Percentiles rank a stretch among this genome's conserved stretches.
Conservation (phyloP, 2,329 filamentous ascomycete genomes). For the Purpureocillium takamizusanense region DNA sequence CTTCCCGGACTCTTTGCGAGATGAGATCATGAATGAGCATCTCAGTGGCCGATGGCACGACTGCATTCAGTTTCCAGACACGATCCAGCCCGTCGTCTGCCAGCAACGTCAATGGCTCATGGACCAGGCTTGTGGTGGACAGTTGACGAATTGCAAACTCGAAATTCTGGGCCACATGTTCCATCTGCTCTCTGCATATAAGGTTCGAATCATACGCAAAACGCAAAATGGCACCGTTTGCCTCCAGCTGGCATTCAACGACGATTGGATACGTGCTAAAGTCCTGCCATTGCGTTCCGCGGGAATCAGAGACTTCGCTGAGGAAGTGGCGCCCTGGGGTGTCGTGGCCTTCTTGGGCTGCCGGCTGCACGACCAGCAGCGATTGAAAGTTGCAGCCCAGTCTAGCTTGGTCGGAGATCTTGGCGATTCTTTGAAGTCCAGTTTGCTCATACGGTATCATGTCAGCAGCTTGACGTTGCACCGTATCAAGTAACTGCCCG, state of each 20-base stretch:
- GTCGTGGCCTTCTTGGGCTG: neutral
- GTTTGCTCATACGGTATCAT: conserved; percentile 18
- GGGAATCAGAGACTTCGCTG: conserved; percentile 1
- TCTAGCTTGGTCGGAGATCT: conserved; percentile 3
- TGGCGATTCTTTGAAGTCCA: conserved; percentile 19
- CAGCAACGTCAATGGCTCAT: conserved; percentile 3
- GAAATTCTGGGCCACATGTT: conserved; percentile 3
- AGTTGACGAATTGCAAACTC: conserved; percentile 7
- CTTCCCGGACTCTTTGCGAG: conserved; percentile 4
- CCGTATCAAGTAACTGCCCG: neutral
- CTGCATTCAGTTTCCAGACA: conserved; percentile 11
- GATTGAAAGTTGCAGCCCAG: conserved; percentile 9
- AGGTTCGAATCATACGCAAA: conserved; percentile 8
- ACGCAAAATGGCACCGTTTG: conserved; percentile 5
- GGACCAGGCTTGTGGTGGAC: neutral
- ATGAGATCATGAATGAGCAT: conserved; percentile 10
- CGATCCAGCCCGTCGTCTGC: conserved; percentile 7
- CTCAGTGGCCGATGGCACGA: conserved; percentile 8
- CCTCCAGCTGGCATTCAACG: conserved; percentile 7
- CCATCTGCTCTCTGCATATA: conserved; percentile 4
- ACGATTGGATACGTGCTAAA: conserved; percentile 9
- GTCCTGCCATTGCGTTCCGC: conserved; percentile 4
- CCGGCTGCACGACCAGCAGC: conserved; percentile 9
- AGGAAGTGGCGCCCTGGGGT: neutral
- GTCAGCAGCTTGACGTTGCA: conserved; percentile 15